Conservation (phyloP, 192 early-diverging fungal genomes). For the Entomortierella chlamydospora region DNA sequence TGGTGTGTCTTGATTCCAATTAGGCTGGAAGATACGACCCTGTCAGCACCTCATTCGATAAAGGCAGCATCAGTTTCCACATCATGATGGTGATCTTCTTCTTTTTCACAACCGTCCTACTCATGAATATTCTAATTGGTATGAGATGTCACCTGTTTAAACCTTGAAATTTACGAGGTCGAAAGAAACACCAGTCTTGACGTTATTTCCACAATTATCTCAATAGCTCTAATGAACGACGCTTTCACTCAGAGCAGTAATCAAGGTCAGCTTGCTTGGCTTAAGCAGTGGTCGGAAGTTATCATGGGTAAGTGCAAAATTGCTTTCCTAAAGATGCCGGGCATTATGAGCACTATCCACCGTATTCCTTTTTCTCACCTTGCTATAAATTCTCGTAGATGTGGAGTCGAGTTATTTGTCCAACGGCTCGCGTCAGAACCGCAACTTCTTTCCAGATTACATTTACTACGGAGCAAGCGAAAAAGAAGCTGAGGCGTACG, state of each 20-base stretch:
- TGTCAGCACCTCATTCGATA: not conserved
- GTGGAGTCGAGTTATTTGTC: constrained; percentile 38
- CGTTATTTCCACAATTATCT: not conserved
- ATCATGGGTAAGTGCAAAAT: constrained; percentile 45
- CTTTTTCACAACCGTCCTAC: constrained; percentile 47
- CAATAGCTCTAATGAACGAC: constrained; percentile 52
- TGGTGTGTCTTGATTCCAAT: not conserved
- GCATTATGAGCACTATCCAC: too few species aligned
- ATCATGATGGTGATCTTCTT: constrained; percentile 53
- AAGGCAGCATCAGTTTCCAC: constrained; percentile 20
- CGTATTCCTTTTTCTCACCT: too few species aligned
- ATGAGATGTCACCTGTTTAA: not conserved
- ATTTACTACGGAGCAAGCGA: constrained; percentile 51
- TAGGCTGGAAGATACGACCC: constrained; percentile 51
- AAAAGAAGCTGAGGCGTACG: constrained; percentile 44
- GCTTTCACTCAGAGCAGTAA: constrained; percentile 45
- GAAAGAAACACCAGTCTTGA: not conserved
- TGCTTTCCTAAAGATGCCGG: too few species aligned
- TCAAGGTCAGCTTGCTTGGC: constrained; percentile 43
- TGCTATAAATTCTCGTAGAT: too few species aligned
- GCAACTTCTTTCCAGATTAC: constrained; percentile 48
- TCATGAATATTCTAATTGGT: constrained; percentile 52
- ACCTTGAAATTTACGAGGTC: not conserved
- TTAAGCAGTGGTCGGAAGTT: constrained; percentile 52
- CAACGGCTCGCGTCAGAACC: constrained; percentile 33